Base-by-base conservation (phyloP, 768 basidiomycete genomes). In the Lenzites betulinus region DNA sequence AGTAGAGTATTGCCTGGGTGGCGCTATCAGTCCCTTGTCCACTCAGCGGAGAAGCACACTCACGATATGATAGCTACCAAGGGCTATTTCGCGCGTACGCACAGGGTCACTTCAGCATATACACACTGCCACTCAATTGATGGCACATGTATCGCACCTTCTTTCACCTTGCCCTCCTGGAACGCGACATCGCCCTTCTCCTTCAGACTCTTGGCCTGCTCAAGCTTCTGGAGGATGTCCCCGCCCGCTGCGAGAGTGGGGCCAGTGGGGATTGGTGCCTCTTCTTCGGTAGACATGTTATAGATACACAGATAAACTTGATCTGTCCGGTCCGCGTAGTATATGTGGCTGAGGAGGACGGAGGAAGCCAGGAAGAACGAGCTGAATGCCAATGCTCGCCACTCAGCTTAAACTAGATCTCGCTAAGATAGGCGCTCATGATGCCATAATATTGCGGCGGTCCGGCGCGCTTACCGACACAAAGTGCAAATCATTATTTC, bases 11-110 rank as follows among this genome's bases (percentile, higher is more conserved):
- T 23, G 90, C 76, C 91, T 67, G 51, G 22, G 52, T 54, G n/a
- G 59, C 50, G 53, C 51, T 54, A 38, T 52, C 20, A 62, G 41
- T 38, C 12, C 28, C 38, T 28, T 38, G 35, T 12, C 9, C 28
- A 25, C 20, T 53, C 9, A 11, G 36, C 7, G 23, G 13, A 46
- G 20, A 52, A 54, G 22, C 64, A 47, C 11, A 58, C 64, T 62
- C 67, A 91, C 91, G 80, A 85, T 81, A 69, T 93, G 89, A 73
- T 93, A 93, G 1, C 65, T 52, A 69, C 80, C 75, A 26, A 93
- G 75, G 55, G 91, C 92, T 93, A 58, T 11, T 46, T 25, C 44
- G 22, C 44, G 13, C 11, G n/a, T n/a, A n/a, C n/a, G n/a, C n/a
- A n/a, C n/a, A n/a, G n/a, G n/a, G n/a, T n/a, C n/a, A 11, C 12